phyloP scores from a whole-genome alignment of 1,284 basidiomycete species.

The Ustilago esculenta region DNA sequence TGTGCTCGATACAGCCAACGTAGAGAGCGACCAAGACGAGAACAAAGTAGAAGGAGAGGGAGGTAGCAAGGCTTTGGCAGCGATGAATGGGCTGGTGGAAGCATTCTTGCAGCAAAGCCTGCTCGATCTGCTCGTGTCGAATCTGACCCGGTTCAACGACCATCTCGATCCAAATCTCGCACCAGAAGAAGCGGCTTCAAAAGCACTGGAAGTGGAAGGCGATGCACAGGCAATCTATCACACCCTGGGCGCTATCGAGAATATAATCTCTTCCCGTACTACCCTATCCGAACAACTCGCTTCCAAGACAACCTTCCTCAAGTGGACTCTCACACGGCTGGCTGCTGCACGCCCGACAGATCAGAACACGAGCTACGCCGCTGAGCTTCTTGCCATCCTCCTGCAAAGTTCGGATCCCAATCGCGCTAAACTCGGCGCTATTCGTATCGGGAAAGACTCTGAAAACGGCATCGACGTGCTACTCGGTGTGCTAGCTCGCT shows the following conservation, averaged over 20 bases:
- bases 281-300: constrained; percentile 75
- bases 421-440: constrained; percentile 12
- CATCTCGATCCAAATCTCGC: constrained; percentile 6
- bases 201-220: constrained; percentile 36
- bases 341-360: constrained; percentile 20
- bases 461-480: constrained; percentile 81
- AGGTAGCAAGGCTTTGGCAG: constrained; percentile 1
- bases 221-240: constrained; percentile 61
- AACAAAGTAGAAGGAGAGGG: constrained; percentile 7
- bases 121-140: constrained; percentile 88
- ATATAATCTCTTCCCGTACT: constrained; percentile 85
- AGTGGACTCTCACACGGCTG: constrained; percentile 81
- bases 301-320: constrained; percentile 77
- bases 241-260: constrained; percentile 82
- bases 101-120: constrained; percentile 78
- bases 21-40: constrained; percentile 72
- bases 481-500: constrained; percentile 77
- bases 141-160: constrained; percentile 71
- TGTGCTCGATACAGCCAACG: constrained; percentile 78
- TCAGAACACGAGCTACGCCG: constrained; percentile 68
- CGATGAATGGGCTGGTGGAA: constrained; percentile 35
- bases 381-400: constrained; percentile 81
- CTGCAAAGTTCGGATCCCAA: constrained; percentile 71
- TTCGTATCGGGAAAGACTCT: constrained; percentile 51
- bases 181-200: constrained; percentile 12